Evolutionary conservation across 768 basidiomycete species (phyloP), one percentile per base, ranked within the genome.

Genomic region (Suillus occidentalis): DNA sequence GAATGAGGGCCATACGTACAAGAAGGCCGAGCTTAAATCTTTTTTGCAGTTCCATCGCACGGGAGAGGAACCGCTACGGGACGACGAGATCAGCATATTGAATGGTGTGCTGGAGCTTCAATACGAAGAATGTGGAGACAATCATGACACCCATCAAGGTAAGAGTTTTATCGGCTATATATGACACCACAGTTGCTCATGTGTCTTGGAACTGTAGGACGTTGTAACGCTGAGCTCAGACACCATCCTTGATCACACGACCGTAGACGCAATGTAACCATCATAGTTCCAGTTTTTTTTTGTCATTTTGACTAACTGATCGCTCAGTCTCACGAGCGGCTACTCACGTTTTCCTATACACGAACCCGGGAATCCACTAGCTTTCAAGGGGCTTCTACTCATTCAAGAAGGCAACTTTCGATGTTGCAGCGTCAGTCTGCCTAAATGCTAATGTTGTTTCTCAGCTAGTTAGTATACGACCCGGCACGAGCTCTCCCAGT

Each of bases 281-380:
- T 39, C 12, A 16, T 40, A 31, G 14, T 9, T 43, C 52, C 60
- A 7, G 65, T 40, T 6, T 64, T 52, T 52, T n/a, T n/a, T 43
- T 63, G 14, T 47, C 14, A 57, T 34, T 47, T 37, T 39, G 60
- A 22, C 66, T 68, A 57, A 69, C 36, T 9, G 28, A 52, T 60
- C 5, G 10, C 62, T n/a, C 69, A 91, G 89, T 53, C 76, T 91
- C 25, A 72, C 82, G n/a, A 91, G 88, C 67, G 96, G 96, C 0
- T 97, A 97, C 73, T 96, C 95, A 1, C 88, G 96, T 22, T 92
- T 99, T 71, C 96, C 96, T 0, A 85, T 99, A 0, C 93, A 97
- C 71, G 86, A 87, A 65, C 83, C 89, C 3, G 85, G 84, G 5
- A 83, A 90, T 49, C 84, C 87, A 10, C 72, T 84, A 12, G 82